These are phyloP conservation scores for Ascochyta viciae-villosae DNA, from an alignment of 2,329 filamentous ascomycete genomes.

Conservation along the genomic window DNA sequence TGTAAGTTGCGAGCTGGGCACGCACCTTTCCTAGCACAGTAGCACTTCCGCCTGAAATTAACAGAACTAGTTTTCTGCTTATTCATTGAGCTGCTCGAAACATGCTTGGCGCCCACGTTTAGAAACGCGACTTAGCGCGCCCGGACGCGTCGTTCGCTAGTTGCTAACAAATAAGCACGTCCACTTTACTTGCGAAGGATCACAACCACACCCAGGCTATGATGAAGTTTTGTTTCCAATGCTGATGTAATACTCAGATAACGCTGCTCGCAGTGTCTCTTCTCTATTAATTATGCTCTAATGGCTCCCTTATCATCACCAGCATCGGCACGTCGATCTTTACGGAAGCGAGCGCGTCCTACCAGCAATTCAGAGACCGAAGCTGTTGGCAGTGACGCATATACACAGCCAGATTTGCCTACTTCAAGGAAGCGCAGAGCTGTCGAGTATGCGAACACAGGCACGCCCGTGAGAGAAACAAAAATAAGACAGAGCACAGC, in stretches of 20 bases:
- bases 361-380: background rate
- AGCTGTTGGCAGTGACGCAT: background rate
- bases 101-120: no score
- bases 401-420: background rate
- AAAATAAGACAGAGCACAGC: background rate
- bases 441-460: background rate
- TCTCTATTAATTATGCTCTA: background rate
- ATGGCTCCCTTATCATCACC: background rate
- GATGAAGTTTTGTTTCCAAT: no score
- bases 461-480: background rate
- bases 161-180: no score
- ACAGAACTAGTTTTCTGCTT: background rate
- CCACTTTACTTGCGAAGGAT: no score
- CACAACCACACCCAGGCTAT: no score
- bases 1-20: background rate
- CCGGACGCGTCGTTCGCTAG: no score
- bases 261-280: background rate
- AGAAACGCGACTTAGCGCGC: no score
- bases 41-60: background rate
- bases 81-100: background rate
- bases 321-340: background rate
- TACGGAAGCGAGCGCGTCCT: background rate
- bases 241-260: no score
- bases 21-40: constrained; percentile 3
- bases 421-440: background rate